Percentiles rank a stretch among this genome's conserved stretches.
Conservation (phyloP, 2,329 filamentous ascomycete species). For the Ascochyta lentis region DNA sequence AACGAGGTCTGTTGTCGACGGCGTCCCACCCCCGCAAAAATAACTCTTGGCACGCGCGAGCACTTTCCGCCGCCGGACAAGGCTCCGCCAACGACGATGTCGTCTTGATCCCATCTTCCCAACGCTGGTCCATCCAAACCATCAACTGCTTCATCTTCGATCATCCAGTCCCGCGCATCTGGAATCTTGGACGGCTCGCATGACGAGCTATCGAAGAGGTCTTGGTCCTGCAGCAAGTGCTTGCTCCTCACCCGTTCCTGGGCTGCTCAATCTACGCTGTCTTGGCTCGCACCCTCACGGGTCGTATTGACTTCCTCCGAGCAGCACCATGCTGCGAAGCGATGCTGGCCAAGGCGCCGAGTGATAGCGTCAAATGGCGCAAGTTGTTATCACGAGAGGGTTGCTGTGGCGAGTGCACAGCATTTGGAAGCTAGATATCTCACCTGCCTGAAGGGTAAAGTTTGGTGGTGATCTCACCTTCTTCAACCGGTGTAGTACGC, state of each 20-base stretch:
- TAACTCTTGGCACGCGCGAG: not conserved
- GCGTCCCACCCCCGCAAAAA: constrained; percentile 4
- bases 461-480: constrained; percentile 17
- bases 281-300: constrained; percentile 5
- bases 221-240: constrained; percentile 18
- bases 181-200: constrained; percentile 1
- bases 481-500: constrained; percentile 13
- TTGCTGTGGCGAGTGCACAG: constrained; percentile 17
- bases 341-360: constrained; percentile 17
- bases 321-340: constrained; percentile 3
- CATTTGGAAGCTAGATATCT: constrained; percentile 12
- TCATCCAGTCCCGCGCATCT: not conserved
- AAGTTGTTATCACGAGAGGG: constrained; percentile 5
- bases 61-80: not conserved
- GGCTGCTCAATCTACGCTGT: not conserved
- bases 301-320: constrained; percentile 3
- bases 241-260: constrained; percentile 9
- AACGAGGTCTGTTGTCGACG: not conserved
- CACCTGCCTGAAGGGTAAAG: constrained; percentile 18
- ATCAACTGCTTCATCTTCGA: not conserved
- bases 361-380: constrained; percentile 18
- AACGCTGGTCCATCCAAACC: not conserved
- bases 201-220: constrained; percentile 14
- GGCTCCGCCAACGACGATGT: not conserved
- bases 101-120: not conserved